phyloP scores from a whole-genome alignment of 805 yeast genomes.

The Ogataea nonfermentans region DNA sequence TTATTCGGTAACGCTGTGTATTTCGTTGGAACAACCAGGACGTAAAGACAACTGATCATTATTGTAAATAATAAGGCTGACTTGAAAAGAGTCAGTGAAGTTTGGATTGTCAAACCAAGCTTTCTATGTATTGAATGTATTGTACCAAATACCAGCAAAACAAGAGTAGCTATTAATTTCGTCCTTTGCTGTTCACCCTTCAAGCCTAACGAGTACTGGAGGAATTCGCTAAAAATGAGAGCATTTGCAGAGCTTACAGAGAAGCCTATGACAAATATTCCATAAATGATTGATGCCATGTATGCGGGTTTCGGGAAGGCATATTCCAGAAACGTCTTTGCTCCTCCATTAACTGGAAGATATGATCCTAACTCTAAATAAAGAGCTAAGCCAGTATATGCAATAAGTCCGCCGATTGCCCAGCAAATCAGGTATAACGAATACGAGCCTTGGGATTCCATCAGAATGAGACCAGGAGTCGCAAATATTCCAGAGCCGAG shows the following conservation, averaged over 20 bases:
- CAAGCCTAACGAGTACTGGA: slow-evolving; percentile 39
- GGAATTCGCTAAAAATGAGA: slow-evolving; percentile 49
- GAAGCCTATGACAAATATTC: slow-evolving; percentile 41
- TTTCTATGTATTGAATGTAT: slow-evolving; percentile 36
- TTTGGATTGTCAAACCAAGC: slow-evolving; percentile 43
- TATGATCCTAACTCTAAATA: slow-evolving; percentile 64
- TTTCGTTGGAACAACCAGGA: too few species aligned
- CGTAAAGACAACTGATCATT: too few species aligned
- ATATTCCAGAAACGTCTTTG: slow-evolving; percentile 62
- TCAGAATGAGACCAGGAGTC: slow-evolving; percentile 56
- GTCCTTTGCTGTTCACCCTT: slow-evolving; percentile 32
- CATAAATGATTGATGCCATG: slow-evolving; percentile 41
- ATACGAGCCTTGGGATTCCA: slow-evolving; percentile 60
- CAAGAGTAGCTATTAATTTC: slow-evolving; percentile 17
- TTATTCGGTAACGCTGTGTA: too few species aligned
- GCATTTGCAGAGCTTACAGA: slow-evolving; percentile 45
- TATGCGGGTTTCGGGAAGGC: slow-evolving; percentile 54
- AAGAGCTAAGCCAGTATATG: slow-evolving; percentile 58
- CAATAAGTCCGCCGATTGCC: slow-evolving; percentile 54
- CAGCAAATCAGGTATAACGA: slow-evolving; percentile 54
- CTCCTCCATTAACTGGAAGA: slow-evolving; percentile 72
- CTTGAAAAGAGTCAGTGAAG: slow-evolving; percentile 44
- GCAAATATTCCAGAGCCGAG: slow-evolving; percentile 73
- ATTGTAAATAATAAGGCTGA: slow-evolving; percentile 39
- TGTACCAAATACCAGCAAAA: slow-evolving; percentile 18